Percentiles rank a stretch among this genome's conserved stretches.
These are phyloP conservation scores for Hygrophoropsis aurantiaca DNA, from an alignment of 768 basidiomycete species.

Conservation along the genomic window DNA sequence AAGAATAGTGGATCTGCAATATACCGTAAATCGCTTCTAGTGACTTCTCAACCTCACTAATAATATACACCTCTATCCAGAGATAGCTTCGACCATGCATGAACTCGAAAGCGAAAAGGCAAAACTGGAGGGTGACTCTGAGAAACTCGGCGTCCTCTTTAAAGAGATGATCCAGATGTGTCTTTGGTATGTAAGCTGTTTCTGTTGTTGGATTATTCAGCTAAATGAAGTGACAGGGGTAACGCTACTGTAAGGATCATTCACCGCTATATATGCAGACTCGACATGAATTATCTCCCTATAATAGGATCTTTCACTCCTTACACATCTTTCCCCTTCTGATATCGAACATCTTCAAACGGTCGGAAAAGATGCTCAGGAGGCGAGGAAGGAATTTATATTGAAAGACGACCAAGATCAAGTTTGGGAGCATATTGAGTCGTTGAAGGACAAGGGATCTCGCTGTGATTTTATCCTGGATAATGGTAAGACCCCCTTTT, in stretches of 20 bases:
- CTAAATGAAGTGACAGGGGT: constrained; percentile 73
- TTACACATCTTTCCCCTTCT: constrained; percentile 79
- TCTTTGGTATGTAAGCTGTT: constrained; percentile 55
- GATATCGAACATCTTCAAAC: constrained; percentile 84
- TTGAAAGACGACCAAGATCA: constrained; percentile 77
- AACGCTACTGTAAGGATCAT: constrained; percentile 80
- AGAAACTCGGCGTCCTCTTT: constrained; percentile 65
- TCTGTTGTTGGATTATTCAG: neutral
- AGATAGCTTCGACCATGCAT: constrained; percentile 71
- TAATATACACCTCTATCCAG: constrained; percentile 34
- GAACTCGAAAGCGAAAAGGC: constrained; percentile 56
- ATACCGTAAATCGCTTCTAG: constrained; percentile 52
- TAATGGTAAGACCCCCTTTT: constrained; percentile 59
- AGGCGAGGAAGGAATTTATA: constrained; percentile 74
- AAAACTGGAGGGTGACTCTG: constrained; percentile 42
- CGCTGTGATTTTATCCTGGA: constrained; percentile 88
- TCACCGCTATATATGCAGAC: neutral
- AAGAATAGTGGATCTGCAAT: constrained; percentile 75
- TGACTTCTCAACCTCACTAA: neutral
- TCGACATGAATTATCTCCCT: neutral
- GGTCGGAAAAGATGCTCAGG: constrained; percentile 79
- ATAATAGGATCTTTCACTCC: constrained; percentile 83
- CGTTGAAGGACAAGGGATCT: constrained; percentile 41
- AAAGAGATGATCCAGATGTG: constrained; percentile 89
- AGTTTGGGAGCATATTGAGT: constrained; percentile 72